Evolutionary conservation across 2,329 filamentous ascomycete species (phyloP), one percentile per base, ranked within the genome.

Genomic region (Pyricularia grisea): DNA sequence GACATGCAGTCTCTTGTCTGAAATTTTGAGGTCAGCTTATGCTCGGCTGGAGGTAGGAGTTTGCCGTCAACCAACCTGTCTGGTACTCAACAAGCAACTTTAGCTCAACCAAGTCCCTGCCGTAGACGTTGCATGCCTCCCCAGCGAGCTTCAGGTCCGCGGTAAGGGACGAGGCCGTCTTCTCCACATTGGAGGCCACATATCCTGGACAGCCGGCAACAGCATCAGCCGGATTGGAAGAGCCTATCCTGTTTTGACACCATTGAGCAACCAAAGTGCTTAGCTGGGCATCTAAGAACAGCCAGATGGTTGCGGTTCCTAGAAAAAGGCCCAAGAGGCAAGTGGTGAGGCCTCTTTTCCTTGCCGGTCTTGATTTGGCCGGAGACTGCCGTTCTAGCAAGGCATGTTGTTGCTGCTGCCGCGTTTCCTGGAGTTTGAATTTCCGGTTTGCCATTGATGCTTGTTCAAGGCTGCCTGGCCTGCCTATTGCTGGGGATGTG

Each of bases 71-170:
- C 67, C n/a, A 27, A 68, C 67, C 78, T 5, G 86, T 83, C 75
- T 92, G 88, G 72, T 89, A 90, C 74, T 89, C 86, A 14, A 95
- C 89, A 3, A 87, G 84, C 36, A 96, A 80, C 50, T 83, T 84
- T 66, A 96, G 80, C 4, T 84, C 80, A 28, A 88, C 83, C 31
- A 96, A 81, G 75, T 96, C 93, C 9, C 84, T 90, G 0, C 93
- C 92, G 72, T 94, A 96, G 27, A 88, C 85, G 77, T 94, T 91
- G 81, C 92, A 95, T 6, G 89, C 82, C 11, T 81, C 74, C 0
- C 92, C 92, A 9, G 90, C 90, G 12, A 96, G 84, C 2, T 79
- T 83, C 66, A 97, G 81, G 72, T 90, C 84, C 1, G 92, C 93
- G 0, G 86, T 91, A 68, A 95, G 79, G 10, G 87, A 87, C 67